Evolutionary conservation across 225 moss, liverwort and hornwort genomes (phyloP).

Genomic region (Ulota crispa): DNA sequence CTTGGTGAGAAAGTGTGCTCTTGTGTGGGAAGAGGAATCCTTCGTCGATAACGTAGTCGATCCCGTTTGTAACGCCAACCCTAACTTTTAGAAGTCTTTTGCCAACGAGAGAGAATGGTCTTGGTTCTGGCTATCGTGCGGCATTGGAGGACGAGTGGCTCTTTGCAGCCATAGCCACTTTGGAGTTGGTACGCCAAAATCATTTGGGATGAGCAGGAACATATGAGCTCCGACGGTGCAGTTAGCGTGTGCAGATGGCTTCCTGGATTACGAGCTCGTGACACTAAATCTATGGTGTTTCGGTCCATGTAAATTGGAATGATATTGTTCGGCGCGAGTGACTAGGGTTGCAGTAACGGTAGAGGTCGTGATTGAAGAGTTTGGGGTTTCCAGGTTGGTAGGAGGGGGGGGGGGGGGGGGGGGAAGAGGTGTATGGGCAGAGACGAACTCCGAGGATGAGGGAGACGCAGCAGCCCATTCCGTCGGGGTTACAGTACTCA

Average conservation of each 20-base stretch:
- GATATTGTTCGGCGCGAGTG: not conserved
- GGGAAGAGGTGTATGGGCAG: not conserved
- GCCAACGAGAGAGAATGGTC: not conserved
- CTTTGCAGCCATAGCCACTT: not conserved
- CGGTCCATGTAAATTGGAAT: not conserved
- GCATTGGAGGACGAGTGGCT: not conserved
- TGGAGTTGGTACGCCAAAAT: not conserved
- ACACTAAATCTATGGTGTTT: not conserved
- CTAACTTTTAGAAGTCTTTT: not conserved
- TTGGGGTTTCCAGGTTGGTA: not conserved
- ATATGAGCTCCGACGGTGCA: not conserved
- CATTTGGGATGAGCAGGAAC: not conserved
- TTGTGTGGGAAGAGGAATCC: not conserved
- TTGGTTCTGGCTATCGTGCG: not conserved
- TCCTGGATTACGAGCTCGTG: not conserved
- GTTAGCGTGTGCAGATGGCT: not conserved
- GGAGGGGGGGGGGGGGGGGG: not conserved
- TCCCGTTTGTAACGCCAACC: not conserved
- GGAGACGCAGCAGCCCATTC: not conserved
- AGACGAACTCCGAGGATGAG: conserved; percentile 5
- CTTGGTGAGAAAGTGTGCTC: not conserved
- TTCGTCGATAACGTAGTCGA: not conserved
- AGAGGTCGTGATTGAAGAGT: not conserved
- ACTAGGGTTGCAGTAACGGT: not conserved
- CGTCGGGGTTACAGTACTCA: not conserved